phyloP scores from a whole-genome alignment of 75 land plant genomes.

The Adiantum capillusveneris region DNA sequence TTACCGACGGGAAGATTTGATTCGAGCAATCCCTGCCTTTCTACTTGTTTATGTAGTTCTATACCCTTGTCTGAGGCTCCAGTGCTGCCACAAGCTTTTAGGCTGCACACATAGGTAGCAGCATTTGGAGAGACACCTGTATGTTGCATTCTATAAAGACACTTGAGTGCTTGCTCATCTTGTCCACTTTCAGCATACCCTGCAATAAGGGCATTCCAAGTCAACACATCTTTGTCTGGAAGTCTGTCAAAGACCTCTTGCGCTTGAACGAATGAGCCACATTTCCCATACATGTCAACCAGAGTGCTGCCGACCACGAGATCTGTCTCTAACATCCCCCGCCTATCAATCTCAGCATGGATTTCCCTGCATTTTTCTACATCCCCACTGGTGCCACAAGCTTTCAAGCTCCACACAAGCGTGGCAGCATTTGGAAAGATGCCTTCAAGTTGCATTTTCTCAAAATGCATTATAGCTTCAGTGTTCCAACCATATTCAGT shows the following conservation, averaged over 20 bases:
- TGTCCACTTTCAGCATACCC: slow-evolving; percentile 33
- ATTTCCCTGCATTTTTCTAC: slow-evolving; percentile 22
- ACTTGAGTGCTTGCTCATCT: slow-evolving; percentile 6
- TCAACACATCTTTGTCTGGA: slow-evolving; percentile 17
- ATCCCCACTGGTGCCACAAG: slow-evolving; percentile 21
- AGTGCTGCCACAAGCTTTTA: slow-evolving; percentile 26
- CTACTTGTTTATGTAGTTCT: slow-evolving; percentile 15
- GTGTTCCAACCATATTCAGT: slow-evolving; percentile 13
- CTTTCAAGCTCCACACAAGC: slow-evolving; percentile 21
- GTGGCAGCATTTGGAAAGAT: slow-evolving; percentile 18
- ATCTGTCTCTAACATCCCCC: slow-evolving; percentile 10
- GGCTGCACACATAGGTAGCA: slow-evolving; percentile 28
- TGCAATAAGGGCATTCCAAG: slow-evolving; percentile 44
- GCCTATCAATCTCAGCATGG: slow-evolving; percentile 26
- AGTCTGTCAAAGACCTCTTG: slow-evolving; percentile 20
- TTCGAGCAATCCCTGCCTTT: slow-evolving; percentile 13
- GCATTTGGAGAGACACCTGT: slow-evolving; percentile 13
- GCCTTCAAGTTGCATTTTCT: slow-evolving; percentile 26
- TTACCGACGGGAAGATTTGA: slow-evolving; percentile 23
- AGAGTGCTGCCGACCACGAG: slow-evolving; percentile 21
- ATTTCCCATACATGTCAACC: slow-evolving; percentile 41
- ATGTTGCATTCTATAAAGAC: slow-evolving; percentile 7
- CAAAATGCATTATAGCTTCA: slow-evolving; percentile 11
- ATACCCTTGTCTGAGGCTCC: slow-evolving; percentile 14
- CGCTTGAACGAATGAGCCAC: slow-evolving; percentile 21